A percentile compares a stretch with the other conserved stretches of the same genome.
These are phyloP conservation scores for Tetrastigma voinierianum DNA, from an alignment of 164 flowering plant genomes.

Conservation along the genomic window DNA sequence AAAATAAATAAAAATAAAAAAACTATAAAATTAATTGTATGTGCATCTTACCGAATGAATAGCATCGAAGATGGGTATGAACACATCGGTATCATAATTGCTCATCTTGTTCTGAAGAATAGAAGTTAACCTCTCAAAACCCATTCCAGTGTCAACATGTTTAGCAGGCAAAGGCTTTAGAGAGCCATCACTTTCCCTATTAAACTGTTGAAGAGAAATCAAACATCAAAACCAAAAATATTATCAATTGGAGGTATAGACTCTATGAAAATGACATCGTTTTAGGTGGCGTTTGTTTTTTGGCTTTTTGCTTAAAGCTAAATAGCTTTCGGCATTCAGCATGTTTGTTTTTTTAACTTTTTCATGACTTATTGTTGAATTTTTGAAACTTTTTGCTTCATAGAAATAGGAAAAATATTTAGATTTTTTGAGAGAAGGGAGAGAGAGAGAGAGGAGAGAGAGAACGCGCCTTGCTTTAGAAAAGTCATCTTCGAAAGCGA, in stretches of 20 bases:
- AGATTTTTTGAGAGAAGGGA: too few species aligned
- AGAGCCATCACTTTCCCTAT: conserved; percentile 90
- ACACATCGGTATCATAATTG: conserved; percentile 97
- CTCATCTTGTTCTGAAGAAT: conserved; percentile 94
- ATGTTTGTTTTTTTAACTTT: too few species aligned
- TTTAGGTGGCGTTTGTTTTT: too few species aligned
- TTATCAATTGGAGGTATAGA: not conserved
- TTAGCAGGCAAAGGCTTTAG: conserved; percentile 90
- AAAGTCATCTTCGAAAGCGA: too few species aligned
- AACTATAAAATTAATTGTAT: not conserved
- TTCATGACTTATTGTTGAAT: too few species aligned
- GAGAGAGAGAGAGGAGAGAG: too few species aligned
- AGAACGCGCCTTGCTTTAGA: too few species aligned
- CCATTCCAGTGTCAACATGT: conserved; percentile 99
- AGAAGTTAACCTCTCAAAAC: conserved; percentile 94
- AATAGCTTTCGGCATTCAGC: too few species aligned
- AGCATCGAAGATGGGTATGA: conserved; percentile 88
- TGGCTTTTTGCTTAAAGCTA: too few species aligned
- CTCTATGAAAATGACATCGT: not conserved
- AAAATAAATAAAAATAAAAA: too few species aligned
- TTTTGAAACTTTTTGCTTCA: too few species aligned
- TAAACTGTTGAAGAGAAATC: conserved; percentile 50
- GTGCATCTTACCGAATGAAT: conserved; percentile 59
- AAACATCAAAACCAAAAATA: conserved; percentile 8
- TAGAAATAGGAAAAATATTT: too few species aligned